These are phyloP conservation scores for Vinca minor DNA, from an alignment of 257 asterid species.

Conservation along the genomic window DNA sequence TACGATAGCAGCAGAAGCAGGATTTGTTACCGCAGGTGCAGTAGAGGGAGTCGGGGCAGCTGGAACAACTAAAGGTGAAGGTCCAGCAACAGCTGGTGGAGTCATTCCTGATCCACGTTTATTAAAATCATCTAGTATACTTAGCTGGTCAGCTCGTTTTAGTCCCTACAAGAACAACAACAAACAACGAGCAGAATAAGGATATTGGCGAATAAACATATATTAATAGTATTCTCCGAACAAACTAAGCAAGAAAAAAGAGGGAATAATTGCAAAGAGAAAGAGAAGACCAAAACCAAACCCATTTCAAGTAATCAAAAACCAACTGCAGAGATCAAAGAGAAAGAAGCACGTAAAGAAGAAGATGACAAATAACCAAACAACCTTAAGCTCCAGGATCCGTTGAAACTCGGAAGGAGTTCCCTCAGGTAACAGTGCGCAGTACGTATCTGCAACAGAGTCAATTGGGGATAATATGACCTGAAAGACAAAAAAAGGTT, in stretches of 20 bases:
- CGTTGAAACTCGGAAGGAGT: slow-evolving; percentile 86
- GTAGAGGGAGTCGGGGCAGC: slow-evolving; percentile 30
- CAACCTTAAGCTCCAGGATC: slow-evolving; percentile 90
- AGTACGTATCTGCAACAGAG: slow-evolving; percentile 97
- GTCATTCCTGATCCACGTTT: slow-evolving; percentile 75
- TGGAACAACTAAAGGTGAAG: slow-evolving; percentile 31
- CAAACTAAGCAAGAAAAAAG: not conserved
- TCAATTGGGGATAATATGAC: slow-evolving; percentile 90
- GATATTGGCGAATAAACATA: not conserved
- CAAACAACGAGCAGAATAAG: not conserved
- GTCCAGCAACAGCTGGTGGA: slow-evolving; percentile 37
- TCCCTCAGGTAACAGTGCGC: slow-evolving; percentile 98
- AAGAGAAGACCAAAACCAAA: not conserved
- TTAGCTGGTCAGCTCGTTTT: slow-evolving; percentile 85
- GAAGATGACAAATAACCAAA: slow-evolving; percentile 8
- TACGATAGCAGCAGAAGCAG: slow-evolving; percentile 47
- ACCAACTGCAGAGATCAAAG: not conserved
- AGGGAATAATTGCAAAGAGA: not conserved
- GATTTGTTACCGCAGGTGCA: slow-evolving; percentile 35
- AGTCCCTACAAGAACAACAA: slow-evolving; percentile 50
- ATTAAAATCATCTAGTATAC: slow-evolving; percentile 81
- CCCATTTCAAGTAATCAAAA: not conserved
- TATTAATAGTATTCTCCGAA: not conserved
- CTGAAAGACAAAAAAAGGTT: slow-evolving; percentile 27
- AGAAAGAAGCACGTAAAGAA: slow-evolving; percentile 1